Percentiles rank a stretch among this genome's conserved stretches.
These are phyloP conservation scores for Rhodotorula mucilaginosa DNA, from an alignment of 1,284 basidiomycete species.

Conservation along the genomic window DNA sequence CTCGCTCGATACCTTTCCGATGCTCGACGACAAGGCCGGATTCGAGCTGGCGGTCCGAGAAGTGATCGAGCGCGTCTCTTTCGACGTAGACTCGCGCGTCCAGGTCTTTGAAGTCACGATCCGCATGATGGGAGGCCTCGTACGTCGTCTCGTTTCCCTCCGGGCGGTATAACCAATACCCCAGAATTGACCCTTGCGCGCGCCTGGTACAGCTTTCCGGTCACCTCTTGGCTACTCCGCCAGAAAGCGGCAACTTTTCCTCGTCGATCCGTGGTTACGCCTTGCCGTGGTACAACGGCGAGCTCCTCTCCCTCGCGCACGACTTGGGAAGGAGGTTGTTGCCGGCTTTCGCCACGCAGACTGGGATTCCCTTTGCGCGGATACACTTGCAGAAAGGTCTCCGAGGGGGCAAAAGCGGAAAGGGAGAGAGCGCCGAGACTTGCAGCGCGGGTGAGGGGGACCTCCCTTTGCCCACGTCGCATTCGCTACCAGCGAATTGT, in stretches of 20 bases:
- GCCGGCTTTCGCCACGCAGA: slow-evolving; percentile 80
- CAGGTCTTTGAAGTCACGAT: slow-evolving; percentile 72
- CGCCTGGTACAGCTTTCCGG: slow-evolving; percentile 61
- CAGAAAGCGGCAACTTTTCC: not conserved
- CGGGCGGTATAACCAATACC: not conserved
- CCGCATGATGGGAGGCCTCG: slow-evolving; percentile 67
- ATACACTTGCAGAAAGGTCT: slow-evolving; percentile 64
- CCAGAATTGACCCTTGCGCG: not conserved
- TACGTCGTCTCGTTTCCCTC: slow-evolving; percentile 17
- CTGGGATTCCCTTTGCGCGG: slow-evolving; percentile 83
- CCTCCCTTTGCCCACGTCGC: not conserved
- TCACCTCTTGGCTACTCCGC: slow-evolving; percentile 65
- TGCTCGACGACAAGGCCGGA: slow-evolving; percentile 66
- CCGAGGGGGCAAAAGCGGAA: slow-evolving; percentile 14
- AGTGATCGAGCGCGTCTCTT: slow-evolving; percentile 72
- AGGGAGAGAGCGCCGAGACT: slow-evolving; percentile 28
- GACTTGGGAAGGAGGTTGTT: slow-evolving; percentile 80
- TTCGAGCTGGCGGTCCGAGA: slow-evolving; percentile 74
- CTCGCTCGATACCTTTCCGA: slow-evolving; percentile 72
- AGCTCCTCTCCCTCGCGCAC: slow-evolving; percentile 72
- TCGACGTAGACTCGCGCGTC: slow-evolving; percentile 64
- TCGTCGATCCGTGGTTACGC: slow-evolving; percentile 34
- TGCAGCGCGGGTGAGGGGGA: slow-evolving; percentile 26
- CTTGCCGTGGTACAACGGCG: slow-evolving; percentile 53
- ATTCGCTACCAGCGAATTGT: too few relatives aligned